Conservation (phyloP, 2,329 filamentous ascomycete species). For the Lasiodiplodia citricola region DNA sequence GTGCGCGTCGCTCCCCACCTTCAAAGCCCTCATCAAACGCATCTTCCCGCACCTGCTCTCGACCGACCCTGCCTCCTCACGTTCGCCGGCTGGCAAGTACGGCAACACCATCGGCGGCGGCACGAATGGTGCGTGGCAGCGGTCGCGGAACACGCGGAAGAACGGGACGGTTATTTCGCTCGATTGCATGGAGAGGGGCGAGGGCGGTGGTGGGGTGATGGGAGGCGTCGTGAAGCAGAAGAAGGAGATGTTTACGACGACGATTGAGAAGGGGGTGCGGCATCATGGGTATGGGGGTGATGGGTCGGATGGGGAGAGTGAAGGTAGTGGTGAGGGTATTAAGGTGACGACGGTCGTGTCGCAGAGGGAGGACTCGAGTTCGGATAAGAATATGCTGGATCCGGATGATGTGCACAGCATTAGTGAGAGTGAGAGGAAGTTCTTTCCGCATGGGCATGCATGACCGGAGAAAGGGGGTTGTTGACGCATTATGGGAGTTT, state of each 20-base stretch:
- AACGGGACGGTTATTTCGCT: not conserved
- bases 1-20: constrained; percentile 38
- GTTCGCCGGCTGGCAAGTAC: not conserved
- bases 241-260: constrained; percentile 1
- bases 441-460: not conserved
- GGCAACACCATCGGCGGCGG: not conserved
- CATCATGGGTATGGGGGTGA: too few species aligned
- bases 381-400: not conserved
- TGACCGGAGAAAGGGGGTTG: not conserved
- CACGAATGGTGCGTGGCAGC: not conserved
- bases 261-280: not conserved
- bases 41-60: constrained; percentile 17
- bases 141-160: not conserved
- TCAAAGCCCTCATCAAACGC: constrained; percentile 36
- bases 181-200: constrained; percentile 7
- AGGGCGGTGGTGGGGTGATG: not conserved
- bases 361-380: constrained; percentile 5
- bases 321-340: not conserved
- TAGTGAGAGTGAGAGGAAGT: constrained; percentile 18
- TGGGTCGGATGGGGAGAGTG: constrained; percentile 8
- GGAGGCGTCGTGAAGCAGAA: not conserved
- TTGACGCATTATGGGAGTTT: too few species aligned
- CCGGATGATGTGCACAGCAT: constrained; percentile 3
- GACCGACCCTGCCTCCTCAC: not conserved
- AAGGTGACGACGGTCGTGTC: constrained; percentile 17